These are phyloP conservation scores for Curvularia sp. DNA, from an alignment of 2,329 filamentous ascomycete species.

Conservation along the genomic window DNA sequence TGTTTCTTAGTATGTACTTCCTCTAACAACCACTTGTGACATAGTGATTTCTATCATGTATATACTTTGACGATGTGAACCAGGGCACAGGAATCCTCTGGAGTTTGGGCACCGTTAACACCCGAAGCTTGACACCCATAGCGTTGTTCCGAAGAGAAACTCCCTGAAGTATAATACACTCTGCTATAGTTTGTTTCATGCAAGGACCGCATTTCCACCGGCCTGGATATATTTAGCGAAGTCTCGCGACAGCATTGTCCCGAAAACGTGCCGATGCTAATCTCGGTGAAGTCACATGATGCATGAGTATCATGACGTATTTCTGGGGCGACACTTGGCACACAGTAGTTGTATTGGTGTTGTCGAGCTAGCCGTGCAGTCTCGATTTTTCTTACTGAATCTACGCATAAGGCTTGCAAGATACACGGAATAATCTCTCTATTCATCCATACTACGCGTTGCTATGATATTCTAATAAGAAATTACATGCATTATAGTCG, in stretches of 20 bases:
- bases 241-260: neutral
- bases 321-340: neutral
- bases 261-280: neutral
- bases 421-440: neutral
- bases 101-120: neutral
- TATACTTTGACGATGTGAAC: neutral
- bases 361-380: neutral
- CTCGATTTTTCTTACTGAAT: neutral
- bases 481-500: neutral
- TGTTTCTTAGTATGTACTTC: neutral
- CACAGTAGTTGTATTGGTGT: too few species aligned
- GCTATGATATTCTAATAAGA: too few species aligned
- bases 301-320: neutral
- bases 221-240: neutral
- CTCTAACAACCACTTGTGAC: neutral
- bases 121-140: neutral
- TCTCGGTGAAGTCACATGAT: neutral
- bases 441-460: neutral
- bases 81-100: neutral
- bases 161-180: neutral
- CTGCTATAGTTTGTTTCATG: neutral
- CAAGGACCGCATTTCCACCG: neutral
- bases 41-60: neutral
- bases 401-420: neutral
- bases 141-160: neutral